Evolutionary conservation across 2,329 filamentous ascomycete species (phyloP), one percentile per base, ranked within the genome.

Genomic region (Epicoccum nigrum): DNA sequence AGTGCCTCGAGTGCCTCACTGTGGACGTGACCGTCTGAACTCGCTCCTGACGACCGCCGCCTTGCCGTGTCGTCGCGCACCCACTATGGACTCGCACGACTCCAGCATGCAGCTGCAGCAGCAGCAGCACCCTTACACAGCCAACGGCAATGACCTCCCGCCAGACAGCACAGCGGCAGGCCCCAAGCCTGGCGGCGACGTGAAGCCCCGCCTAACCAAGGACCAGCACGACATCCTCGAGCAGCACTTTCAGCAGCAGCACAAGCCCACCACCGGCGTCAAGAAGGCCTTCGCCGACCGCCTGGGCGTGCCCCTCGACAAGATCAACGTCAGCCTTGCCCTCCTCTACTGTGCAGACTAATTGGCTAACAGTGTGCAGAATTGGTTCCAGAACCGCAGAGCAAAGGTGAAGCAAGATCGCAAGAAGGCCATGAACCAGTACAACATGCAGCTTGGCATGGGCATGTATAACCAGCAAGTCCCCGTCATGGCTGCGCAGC

Each of bases 361-460:
- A 7, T 3, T 19, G 20, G 63, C 74, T 77, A 69, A 77, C 60
- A 34, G 20, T 28, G 21, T 15, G 48, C 58, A 81, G 78, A 81
- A 81, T 60, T 81, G 79, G 79, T 81, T 81, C 59, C 79, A 81
- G 63, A 81, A 81, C 60, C 76, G 79, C 40, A 64, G 79, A 54
- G 79, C 79, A 45, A 81, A 81, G 58, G 76, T 79, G 37, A 81
- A 81, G 69, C 79, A 81, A 58, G 79, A 81, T 63, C 65, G 72
- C 41, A 80, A 80, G 69, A 81, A 81, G 64, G 66, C 72, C 46
- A 47, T 68, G 40, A 74, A 72, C 51, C 69, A 71, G 58, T 62
- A 65, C 54, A 69, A 68, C 60, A 72, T 72, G 71, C 58, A 59
- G 27, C 62, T 71, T 58, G 60, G 62, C 54, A 59, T 70, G 51